Percentiles rank a stretch among this genome's conserved stretches.
phyloP scores from a whole-genome alignment of 1,284 basidiomycete genomes.

The Phylloboletellus chloephorus region DNA sequence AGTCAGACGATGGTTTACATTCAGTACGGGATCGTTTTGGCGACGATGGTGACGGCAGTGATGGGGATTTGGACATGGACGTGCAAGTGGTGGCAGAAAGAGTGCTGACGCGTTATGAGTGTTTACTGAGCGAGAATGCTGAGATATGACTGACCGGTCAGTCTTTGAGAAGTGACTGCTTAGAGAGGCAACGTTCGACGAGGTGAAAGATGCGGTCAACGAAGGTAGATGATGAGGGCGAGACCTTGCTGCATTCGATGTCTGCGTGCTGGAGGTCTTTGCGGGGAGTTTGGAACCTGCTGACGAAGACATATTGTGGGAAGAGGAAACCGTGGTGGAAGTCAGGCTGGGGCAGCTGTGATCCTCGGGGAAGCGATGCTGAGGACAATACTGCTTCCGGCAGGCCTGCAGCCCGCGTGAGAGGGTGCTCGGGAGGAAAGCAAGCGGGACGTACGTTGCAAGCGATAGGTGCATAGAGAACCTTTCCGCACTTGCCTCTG shows the following conservation, averaged over 20 bases:
- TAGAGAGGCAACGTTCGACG: slow-evolving; percentile 17
- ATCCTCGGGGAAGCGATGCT: slow-evolving; percentile 67
- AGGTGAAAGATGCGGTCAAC: slow-evolving; percentile 10
- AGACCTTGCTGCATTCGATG: slow-evolving; percentile 11
- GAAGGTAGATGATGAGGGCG: slow-evolving; percentile 8
- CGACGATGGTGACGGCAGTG: background rate
- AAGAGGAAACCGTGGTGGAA: slow-evolving; percentile 14
- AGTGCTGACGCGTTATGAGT: slow-evolving; percentile 61
- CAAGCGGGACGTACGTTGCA: slow-evolving; percentile 52
- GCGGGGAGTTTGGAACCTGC: slow-evolving; percentile 8
- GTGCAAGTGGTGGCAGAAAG: slow-evolving; percentile 28
- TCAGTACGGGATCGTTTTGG: slow-evolving; percentile 13
- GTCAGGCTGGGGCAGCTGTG: slow-evolving; percentile 47
- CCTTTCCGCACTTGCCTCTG: slow-evolving; percentile 59
- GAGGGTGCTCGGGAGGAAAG: background rate
- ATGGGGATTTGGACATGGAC: slow-evolving; percentile 15
- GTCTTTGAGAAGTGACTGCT: slow-evolving; percentile 58
- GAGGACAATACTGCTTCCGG: slow-evolving; percentile 61
- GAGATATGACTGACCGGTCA: slow-evolving; percentile 55
- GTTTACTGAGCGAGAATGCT: slow-evolving; percentile 42
- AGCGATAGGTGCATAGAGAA: slow-evolving; percentile 63
- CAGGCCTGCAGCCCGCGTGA: slow-evolving; percentile 47
- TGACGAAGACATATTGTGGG: slow-evolving; percentile 8
- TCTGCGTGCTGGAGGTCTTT: slow-evolving; percentile 6
- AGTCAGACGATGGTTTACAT: slow-evolving; percentile 22